Percentiles rank a stretch among this genome's conserved stretches.
Evolutionary conservation across 108 stramenopile genomes (phyloP).

Genomic region (Discostella stelligeroides): DNA sequence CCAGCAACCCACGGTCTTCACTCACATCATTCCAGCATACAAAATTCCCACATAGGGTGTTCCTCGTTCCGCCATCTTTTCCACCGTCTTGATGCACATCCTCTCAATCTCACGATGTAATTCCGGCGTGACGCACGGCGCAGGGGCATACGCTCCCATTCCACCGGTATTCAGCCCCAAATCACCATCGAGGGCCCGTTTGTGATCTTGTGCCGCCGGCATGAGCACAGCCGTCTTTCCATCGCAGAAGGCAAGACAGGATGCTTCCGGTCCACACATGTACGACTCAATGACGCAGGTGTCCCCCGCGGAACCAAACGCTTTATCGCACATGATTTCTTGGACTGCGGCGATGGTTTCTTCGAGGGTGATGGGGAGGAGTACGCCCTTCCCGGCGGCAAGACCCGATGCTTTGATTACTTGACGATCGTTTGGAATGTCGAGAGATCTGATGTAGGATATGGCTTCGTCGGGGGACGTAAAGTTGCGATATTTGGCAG

Average conservation of each 20-base stretch:
- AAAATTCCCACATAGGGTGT: conserved; percentile 96
- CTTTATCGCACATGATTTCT: conserved; percentile 94
- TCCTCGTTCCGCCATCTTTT: conserved; percentile 95
- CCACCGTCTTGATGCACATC: conserved; percentile 92
- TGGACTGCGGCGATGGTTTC: conserved; percentile 93
- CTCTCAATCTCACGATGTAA: conserved; percentile 86
- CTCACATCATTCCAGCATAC: conserved; percentile 98
- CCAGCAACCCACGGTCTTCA: not conserved
- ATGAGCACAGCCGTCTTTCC: conserved; percentile 90
- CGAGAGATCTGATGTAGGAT: conserved; percentile 79
- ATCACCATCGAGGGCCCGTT: conserved; percentile 96
- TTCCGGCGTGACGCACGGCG: conserved; percentile 92
- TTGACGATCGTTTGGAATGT: conserved; percentile 78
- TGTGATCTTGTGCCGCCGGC: conserved; percentile 98
- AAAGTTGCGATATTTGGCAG: conserved; percentile 94
- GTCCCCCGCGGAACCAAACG: conserved; percentile 94
- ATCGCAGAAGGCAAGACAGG: conserved; percentile 96
- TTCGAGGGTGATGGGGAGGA: conserved; percentile 87
- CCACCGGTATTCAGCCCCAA: conserved; percentile 98
- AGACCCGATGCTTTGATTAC: conserved; percentile 99
- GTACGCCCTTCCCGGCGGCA: conserved; percentile 98
- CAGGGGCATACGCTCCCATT: conserved; percentile 99
- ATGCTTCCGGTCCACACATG: conserved; percentile 97
- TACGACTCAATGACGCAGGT: conserved; percentile 98
- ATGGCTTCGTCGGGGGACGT: conserved; percentile 83